Evolutionary conservation across 345 rosid genomes (phyloP).

Genomic region (Laguncularia racemosa): DNA sequence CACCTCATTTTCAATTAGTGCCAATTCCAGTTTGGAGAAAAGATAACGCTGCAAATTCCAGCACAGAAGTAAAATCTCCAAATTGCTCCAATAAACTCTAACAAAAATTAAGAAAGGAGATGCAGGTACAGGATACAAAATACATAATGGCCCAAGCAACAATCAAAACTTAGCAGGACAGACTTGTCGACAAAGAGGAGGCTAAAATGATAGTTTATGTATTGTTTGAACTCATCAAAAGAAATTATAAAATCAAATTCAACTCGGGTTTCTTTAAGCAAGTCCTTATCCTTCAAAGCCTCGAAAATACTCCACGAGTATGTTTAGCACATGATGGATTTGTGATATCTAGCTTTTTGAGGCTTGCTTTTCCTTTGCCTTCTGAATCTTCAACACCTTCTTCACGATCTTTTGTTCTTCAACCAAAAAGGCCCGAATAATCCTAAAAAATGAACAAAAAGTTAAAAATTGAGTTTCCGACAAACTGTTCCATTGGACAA

Average conservation of each 20-base stretch:
- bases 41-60: too few species aligned
- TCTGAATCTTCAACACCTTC: conserved; percentile 70
- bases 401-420: conserved; percentile 87
- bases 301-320: conserved; percentile 9
- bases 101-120: conserved; percentile 4
- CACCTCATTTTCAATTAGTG: too few species aligned
- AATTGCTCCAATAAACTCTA: too few species aligned
- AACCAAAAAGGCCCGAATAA: conserved; percentile 67
- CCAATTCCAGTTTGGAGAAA: too few species aligned
- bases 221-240: conserved; percentile 8
- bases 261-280: conserved; percentile 10
- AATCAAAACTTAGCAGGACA: conserved; percentile 19
- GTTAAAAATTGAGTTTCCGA: not conserved
- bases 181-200: conserved; percentile 25
- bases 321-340: not conserved
- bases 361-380: conserved; percentile 61
- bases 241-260: conserved; percentile 10
- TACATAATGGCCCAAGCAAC: not conserved
- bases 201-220: not conserved
- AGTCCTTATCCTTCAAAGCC: not conserved
- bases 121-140: conserved; percentile 6
- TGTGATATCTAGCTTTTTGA: conserved; percentile 27
- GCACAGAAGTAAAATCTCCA: too few species aligned
- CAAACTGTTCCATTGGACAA: not conserved
- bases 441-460: conserved; percentile 20